Conservation (phyloP, 2,329 filamentous ascomycete genomes). For the Septoria linicola region DNA sequence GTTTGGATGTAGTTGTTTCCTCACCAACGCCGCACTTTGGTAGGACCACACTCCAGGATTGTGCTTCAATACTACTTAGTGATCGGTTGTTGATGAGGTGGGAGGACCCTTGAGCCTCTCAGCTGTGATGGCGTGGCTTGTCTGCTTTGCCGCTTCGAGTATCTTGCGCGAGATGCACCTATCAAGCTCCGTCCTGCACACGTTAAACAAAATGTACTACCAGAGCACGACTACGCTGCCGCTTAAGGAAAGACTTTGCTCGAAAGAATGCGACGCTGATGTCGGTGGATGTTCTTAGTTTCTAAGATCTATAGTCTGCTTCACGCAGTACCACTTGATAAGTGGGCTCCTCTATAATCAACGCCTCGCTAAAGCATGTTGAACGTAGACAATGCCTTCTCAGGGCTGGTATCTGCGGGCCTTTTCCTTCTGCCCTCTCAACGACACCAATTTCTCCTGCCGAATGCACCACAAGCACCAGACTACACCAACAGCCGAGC, state of each 20-base stretch:
- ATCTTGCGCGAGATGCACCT: background rate
- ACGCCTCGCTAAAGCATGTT: constrained; percentile 9
- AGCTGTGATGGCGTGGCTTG: background rate
- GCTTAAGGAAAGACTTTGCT: too few species aligned
- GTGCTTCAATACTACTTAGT: too few species aligned
- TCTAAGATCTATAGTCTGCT: background rate
- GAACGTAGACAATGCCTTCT: background rate
- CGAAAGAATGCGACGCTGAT: too few species aligned
- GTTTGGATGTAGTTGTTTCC: too few species aligned
- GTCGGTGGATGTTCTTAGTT: too few species aligned
- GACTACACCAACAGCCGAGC: constrained; percentile 66
- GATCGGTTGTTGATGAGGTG: too few species aligned
- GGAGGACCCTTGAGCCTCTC: too few species aligned
- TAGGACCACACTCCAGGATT: background rate
- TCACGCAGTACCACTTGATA: background rate
- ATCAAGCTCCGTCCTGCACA: background rate
- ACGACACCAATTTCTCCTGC: constrained; percentile 32
- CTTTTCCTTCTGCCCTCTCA: constrained; percentile 23
- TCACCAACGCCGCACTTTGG: background rate
- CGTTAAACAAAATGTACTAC: too few species aligned
- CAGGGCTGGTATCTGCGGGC: constrained; percentile 23
- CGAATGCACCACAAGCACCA: constrained; percentile 70
- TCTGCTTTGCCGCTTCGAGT: background rate
- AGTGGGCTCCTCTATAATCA: background rate
- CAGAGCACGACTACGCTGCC: too few species aligned